Conservation (phyloP, 2,329 filamentous ascomycete genomes). For the Amesomyces nigricolor region DNA sequence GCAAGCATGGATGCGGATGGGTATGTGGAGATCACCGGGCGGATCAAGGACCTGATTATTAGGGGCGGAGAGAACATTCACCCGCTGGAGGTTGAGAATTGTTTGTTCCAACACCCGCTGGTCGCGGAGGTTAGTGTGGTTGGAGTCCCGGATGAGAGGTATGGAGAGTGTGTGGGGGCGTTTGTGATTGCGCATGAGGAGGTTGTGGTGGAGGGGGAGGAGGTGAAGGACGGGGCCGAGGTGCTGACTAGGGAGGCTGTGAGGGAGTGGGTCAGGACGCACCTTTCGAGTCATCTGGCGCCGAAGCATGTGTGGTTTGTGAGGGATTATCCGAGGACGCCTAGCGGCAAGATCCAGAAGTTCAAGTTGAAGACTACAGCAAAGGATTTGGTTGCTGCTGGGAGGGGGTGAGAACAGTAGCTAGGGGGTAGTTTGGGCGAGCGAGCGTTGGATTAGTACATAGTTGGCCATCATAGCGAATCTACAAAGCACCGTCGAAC, state of each 20-base stretch:
- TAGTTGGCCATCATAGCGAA: background rate
- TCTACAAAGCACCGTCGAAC: no score
- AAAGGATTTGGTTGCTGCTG: constrained; percentile 28
- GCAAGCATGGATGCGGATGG: constrained; percentile 77
- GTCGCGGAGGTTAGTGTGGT: constrained; percentile 77
- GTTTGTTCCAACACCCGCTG: constrained; percentile 64
- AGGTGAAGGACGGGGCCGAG: constrained; percentile 25
- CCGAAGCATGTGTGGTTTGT: constrained; percentile 89
- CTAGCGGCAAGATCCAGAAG: constrained; percentile 96
- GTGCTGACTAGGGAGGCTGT: constrained; percentile 54
- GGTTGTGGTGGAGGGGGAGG: constrained; percentile 30
- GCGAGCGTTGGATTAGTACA: no score
- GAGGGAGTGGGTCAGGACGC: constrained; percentile 64
- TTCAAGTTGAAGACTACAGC: constrained; percentile 72
- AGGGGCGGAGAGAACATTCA: constrained; percentile 94
- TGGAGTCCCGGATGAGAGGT: constrained; percentile 72
- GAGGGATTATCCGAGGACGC: constrained; percentile 83
- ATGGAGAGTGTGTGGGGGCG: constrained; percentile 82
- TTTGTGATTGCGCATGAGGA: constrained; percentile 60
- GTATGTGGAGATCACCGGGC: constrained; percentile 81
- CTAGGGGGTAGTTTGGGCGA: no score
- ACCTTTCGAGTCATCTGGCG: constrained; percentile 68
- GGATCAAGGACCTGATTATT: constrained; percentile 95
- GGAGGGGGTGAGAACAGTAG: background rate
- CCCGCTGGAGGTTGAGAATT: constrained; percentile 88